Evolutionary conservation across 1,284 basidiomycete species (phyloP), one percentile per base, ranked within the genome.

Genomic region (Hemileia vastatrix): DNA sequence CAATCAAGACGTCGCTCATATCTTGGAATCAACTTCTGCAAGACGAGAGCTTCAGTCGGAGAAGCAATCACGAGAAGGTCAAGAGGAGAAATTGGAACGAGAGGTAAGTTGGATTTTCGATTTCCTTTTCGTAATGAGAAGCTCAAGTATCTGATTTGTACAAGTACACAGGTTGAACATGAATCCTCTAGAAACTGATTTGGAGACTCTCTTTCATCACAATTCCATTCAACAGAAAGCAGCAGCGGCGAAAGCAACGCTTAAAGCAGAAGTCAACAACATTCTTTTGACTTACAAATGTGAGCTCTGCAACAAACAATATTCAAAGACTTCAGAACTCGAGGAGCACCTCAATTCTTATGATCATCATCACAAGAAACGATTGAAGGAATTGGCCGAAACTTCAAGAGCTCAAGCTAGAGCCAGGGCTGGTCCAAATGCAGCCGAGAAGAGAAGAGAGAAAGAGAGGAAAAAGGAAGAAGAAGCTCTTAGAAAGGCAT

Each of bases 1-100:
- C 72, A 97, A 97, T 76, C 89, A 90, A 19, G 95, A 94, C 76
- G 90, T 97, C 8, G 94, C 92, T 77, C 90, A 94, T 57, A 83
- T 88, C 3, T 87, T 88, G 21, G 86, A 86, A 19, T 83, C 85
- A 27, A 87, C 85, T 60, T 84, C 86, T 0, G 84, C 97, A 48
- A 87, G 86, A n/a, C 83, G 94, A 52, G 86, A 90, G 68, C 86
- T 84, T 86, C 59, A 79, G 83, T 2, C 83, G 87, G 59, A 89
- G 85, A 0, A 89, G 90, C 0, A 86, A 87, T 72, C 80, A n/a
- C 27, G 36, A 3, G 57, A 58, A 44, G 40, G 33, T 3, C 40
- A 58, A 23, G 57, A 54, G 48, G 2, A 58, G 11, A 18, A 44
- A 6, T 21, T 15, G 23, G 11, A 18, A 15, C 3, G 57, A 24